These are phyloP conservation scores for Coemansia umbellata DNA, from an alignment of 192 early-diverging fungal genomes.

Conservation along the genomic window DNA sequence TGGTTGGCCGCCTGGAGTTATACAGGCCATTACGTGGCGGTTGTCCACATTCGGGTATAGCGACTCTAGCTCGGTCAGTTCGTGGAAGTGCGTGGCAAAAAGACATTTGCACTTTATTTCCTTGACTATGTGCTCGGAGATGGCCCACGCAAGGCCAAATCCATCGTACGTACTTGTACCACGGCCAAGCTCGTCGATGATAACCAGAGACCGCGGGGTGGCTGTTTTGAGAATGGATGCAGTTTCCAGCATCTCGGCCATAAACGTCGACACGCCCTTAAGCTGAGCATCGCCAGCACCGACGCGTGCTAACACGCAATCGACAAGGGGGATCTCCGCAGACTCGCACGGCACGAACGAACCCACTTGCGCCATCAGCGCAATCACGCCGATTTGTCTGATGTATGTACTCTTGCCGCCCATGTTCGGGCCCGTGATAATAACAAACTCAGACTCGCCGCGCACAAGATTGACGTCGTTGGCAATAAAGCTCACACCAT, in stretches of 20 bases:
- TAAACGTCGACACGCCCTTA: constrained; percentile 93
- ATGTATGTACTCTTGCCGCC: constrained; percentile 98
- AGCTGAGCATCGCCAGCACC: constrained; percentile 93
- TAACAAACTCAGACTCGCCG: constrained; percentile 73
- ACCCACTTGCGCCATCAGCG: constrained; percentile 91
- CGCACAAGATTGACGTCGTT: constrained; percentile 79
- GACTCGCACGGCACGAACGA: constrained; percentile 88
- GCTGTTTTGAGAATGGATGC: constrained; percentile 86
- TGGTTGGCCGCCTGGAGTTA: constrained; percentile 13
- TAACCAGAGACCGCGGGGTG: constrained; percentile 78
- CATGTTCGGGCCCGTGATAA: constrained; percentile 99
- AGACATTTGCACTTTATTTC: constrained; percentile 75
- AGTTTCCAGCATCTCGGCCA: constrained; percentile 94
- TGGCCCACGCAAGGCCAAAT: constrained; percentile 96
- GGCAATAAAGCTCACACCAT: constrained; percentile 88
- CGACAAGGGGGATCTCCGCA: constrained; percentile 72
- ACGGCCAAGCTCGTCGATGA: constrained; percentile 93
- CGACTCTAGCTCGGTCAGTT: constrained; percentile 79
- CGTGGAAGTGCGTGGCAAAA: constrained; percentile 99
- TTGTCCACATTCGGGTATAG: constrained; percentile 75
- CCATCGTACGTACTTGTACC: constrained; percentile 99
- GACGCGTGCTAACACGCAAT: constrained; percentile 86
- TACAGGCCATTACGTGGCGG: constrained; percentile 78
- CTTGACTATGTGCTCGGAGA: constrained; percentile 67
- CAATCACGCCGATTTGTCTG: constrained; percentile 88